Evolutionary conservation across 139 green algal species (phyloP).

Genomic region (Chlamydomonas sphaeroides): DNA sequence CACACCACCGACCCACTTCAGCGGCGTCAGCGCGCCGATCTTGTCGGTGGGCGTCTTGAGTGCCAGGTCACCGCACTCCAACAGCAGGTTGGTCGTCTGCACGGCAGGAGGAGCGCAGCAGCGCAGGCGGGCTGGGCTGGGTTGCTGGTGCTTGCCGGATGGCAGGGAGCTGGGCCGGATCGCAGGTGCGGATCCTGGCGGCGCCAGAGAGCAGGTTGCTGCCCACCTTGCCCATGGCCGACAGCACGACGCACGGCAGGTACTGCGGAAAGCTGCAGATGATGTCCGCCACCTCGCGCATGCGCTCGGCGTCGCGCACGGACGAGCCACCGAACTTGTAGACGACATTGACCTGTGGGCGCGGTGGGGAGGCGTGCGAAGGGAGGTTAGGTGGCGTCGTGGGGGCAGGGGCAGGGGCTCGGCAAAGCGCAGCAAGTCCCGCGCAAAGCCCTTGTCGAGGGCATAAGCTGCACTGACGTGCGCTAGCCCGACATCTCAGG

Average conservation of each 20-base stretch:
- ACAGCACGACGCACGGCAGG: slow-evolving; percentile 92
- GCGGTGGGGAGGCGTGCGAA: not conserved
- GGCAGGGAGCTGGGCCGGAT: not conserved
- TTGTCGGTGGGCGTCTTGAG: slow-evolving; percentile 62
- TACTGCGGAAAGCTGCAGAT: slow-evolving; percentile 89
- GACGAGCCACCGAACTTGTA: slow-evolving; percentile 99
- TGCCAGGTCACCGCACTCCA: slow-evolving; percentile 85
- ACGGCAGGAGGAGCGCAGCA: not conserved
- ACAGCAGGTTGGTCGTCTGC: slow-evolving; percentile 96
- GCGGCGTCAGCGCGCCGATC: slow-evolving; percentile 66
- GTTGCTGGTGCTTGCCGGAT: too few relatives aligned
- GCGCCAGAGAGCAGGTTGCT: too few relatives aligned
- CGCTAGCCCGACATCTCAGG: too few relatives aligned
- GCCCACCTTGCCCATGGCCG: slow-evolving; percentile 98
- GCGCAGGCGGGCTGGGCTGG: too few relatives aligned
- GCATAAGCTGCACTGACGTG: too few relatives aligned
- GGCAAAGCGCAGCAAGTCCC: too few relatives aligned
- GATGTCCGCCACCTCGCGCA: slow-evolving; percentile 93
- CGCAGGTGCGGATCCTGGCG: too few relatives aligned
- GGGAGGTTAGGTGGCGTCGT: not conserved
- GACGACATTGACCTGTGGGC: slow-evolving; percentile 75
- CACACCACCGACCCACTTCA: too few relatives aligned
- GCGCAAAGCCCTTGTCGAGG: too few relatives aligned
- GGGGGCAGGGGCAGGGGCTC: too few relatives aligned
- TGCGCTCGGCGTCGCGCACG: slow-evolving; percentile 90